Evolutionary conservation across 2,329 filamentous ascomycete genomes (phyloP).

Genomic region (Xylariales sp.): DNA sequence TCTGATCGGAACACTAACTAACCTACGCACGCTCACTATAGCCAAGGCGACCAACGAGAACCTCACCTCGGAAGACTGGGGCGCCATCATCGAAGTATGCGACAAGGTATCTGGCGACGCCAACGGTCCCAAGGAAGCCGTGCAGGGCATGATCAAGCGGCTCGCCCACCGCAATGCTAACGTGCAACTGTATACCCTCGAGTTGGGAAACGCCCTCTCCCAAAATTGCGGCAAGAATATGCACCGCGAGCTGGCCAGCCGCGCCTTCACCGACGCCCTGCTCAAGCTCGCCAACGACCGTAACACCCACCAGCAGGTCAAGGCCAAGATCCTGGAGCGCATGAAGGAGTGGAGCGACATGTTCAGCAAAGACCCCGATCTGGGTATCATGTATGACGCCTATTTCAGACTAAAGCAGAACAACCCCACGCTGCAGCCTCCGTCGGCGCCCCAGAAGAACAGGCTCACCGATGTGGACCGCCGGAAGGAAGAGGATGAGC

Average conservation of each 20-base stretch:
- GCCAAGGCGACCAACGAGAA: conserved; percentile 93
- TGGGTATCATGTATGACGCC: conserved; percentile 96
- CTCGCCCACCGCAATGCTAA: conserved; percentile 92
- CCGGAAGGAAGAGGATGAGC: conserved; percentile 92
- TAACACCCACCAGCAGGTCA: conserved; percentile 95
- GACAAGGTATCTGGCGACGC: conserved; percentile 51
- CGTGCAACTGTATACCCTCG: conserved; percentile 90
- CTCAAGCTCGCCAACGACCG: conserved; percentile 87
- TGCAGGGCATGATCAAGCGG: conserved; percentile 86
- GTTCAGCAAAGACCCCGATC: conserved; percentile 82
- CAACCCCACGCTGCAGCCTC: conserved; percentile 87
- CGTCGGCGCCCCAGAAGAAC: conserved; percentile 89
- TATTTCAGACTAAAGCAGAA: conserved; percentile 77
- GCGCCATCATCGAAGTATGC: conserved; percentile 59
- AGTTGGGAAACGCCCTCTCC: conserved; percentile 85
- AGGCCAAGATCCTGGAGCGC: conserved; percentile 91
- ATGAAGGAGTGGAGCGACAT: conserved; percentile 97
- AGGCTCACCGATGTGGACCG: conserved; percentile 85
- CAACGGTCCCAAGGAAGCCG: conserved; percentile 72
- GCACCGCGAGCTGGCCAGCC: conserved; percentile 84
- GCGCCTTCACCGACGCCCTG: conserved; percentile 90
- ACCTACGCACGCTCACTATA: conserved; percentile 25
- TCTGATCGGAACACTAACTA: too few species aligned
- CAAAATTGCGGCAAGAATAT: conserved; percentile 86
- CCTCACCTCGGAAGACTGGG: conserved; percentile 76